Evolutionary conservation across 2,329 filamentous ascomycete species (phyloP).

Genomic region (Microcera coccophila): DNA sequence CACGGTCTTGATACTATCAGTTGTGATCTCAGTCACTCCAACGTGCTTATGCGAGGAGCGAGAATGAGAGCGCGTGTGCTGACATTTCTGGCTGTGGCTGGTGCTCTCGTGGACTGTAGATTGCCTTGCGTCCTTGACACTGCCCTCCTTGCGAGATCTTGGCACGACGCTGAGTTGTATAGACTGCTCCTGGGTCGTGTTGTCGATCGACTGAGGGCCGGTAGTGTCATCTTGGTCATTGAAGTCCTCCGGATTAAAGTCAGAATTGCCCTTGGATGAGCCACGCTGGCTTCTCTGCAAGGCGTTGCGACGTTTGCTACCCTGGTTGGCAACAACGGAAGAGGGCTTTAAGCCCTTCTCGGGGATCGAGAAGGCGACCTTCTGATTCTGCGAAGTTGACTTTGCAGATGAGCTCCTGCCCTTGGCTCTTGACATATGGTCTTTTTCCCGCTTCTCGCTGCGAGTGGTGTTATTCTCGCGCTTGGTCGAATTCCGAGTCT

Average conservation of each 20-base stretch:
- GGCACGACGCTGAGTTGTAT: conserved; percentile 31
- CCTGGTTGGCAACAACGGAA: conserved; percentile 38
- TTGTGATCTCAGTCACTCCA: conserved; percentile 20
- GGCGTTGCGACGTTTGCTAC: conserved; percentile 39
- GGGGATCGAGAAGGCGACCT: conserved; percentile 42
- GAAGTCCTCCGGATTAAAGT: conserved; percentile 24
- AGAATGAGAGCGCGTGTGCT: conserved; percentile 24
- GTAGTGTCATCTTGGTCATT: conserved; percentile 36
- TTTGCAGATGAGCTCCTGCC: conserved; percentile 24
- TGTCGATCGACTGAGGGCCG: conserved; percentile 32
- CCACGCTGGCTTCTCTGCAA: conserved; percentile 21
- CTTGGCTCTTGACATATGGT: conserved; percentile 28
- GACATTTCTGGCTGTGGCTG: conserved; percentile 24
- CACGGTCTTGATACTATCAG: conserved; percentile 21
- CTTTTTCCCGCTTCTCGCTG: conserved; percentile 23
- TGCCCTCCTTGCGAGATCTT: conserved; percentile 20
- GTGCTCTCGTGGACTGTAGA: conserved; percentile 18
- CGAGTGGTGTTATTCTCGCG: conserved; percentile 26
- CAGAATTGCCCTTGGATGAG: conserved; percentile 19
- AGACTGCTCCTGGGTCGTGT: conserved; percentile 33
- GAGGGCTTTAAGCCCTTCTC: conserved; percentile 30
- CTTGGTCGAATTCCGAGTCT: conserved; percentile 27
- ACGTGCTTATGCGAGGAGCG: conserved; percentile 25
- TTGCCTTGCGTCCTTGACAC: conserved; percentile 16
- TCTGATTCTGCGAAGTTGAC: conserved; percentile 28